Conservation (phyloP, 2,329 filamentous ascomycete genomes). For the Fusarium staphyleae region DNA sequence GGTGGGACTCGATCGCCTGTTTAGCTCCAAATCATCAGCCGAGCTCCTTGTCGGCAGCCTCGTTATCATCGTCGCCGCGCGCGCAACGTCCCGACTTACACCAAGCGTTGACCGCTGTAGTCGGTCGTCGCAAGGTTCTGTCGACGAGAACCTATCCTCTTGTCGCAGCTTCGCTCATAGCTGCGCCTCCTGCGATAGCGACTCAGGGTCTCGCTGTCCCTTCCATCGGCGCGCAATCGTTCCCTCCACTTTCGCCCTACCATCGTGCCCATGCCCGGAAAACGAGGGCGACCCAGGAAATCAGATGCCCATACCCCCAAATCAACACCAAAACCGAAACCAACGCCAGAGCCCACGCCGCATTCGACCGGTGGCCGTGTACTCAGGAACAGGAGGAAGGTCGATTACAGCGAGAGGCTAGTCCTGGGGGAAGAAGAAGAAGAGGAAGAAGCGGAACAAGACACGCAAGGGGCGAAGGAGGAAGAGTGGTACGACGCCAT, state of each 20-base stretch:
- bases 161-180: slow-evolving; percentile 16
- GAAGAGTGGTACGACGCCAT: slow-evolving; percentile 45
- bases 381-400: slow-evolving; percentile 14
- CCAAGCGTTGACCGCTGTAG: slow-evolving; percentile 43
- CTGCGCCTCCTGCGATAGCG: slow-evolving; percentile 10
- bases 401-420: not conserved
- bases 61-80: slow-evolving; percentile 35
- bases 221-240: slow-evolving; percentile 11
- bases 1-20: slow-evolving; percentile 37
- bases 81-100: slow-evolving; percentile 45
- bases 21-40: slow-evolving; percentile 28
- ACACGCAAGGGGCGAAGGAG: not conserved
- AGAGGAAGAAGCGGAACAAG: no score
- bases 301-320: slow-evolving; percentile 31
- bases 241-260: slow-evolving; percentile 17
- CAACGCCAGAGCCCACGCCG: not conserved
- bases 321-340: slow-evolving; percentile 23
- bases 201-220: slow-evolving; percentile 8
- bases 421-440: not conserved
- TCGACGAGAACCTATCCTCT: slow-evolving; percentile 3
- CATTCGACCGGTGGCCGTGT: not conserved
- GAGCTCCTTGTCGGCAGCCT: slow-evolving; percentile 36
- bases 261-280: slow-evolving; percentile 45
- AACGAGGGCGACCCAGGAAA: slow-evolving; percentile 36
- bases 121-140: slow-evolving; percentile 38